phyloP scores from a whole-genome alignment of 2,329 filamentous ascomycete genomes.

The Colletotrichum truncatum region DNA sequence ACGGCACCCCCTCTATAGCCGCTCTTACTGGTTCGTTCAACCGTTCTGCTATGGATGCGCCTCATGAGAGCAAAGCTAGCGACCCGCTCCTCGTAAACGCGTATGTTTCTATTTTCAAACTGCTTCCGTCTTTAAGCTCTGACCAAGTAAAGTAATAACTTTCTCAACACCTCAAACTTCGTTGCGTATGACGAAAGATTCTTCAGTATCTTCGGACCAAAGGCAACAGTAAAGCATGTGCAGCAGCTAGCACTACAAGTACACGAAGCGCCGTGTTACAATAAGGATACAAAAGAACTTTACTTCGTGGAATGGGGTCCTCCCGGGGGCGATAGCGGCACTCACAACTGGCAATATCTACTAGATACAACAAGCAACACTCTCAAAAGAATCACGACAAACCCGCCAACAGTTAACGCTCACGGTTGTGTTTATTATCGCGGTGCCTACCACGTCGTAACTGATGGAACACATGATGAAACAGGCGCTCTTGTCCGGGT shows the following conservation, averaged over 20 bases:
- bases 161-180: neutral
- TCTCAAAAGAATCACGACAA: neutral
- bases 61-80: neutral
- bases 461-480: neutral
- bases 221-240: neutral
- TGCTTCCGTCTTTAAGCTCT: neutral
- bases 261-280: constrained; percentile 2
- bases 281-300: neutral
- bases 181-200: neutral
- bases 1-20: neutral
- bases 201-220: neutral
- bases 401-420: neutral
- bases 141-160: neutral
- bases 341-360: constrained; percentile 8
- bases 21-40: neutral
- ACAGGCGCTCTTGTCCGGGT: neutral
- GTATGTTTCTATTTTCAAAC: too few species aligned
- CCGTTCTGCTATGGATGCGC: neutral
- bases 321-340: neutral
- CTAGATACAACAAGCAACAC: constrained; percentile 2
- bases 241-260: neutral
- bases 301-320: constrained; percentile 13
- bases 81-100: neutral
- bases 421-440: constrained; percentile 1
- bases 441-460: neutral